These are phyloP conservation scores for Jackrogersella minutella DNA, from an alignment of 495 filamentous ascomycete species.

Conservation along the genomic window DNA sequence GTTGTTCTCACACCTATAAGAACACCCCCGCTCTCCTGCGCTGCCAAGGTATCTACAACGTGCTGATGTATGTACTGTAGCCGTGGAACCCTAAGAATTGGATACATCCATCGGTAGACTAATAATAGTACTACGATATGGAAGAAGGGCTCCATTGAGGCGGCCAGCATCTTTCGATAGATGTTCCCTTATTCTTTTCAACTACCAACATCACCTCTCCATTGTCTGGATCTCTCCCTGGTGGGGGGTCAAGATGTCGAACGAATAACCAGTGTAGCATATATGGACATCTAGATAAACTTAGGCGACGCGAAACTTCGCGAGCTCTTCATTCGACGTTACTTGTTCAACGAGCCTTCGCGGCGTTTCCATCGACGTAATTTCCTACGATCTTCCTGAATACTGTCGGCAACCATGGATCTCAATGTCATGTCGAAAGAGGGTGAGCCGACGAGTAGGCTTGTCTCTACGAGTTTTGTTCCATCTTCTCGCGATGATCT, in stretches of 20 bases:
- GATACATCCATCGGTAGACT: not conserved
- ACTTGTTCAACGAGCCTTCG: not conserved
- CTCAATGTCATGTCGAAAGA: not conserved
- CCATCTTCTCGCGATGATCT: not conserved
- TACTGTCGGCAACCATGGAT: not conserved
- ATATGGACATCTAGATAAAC: slow-evolving; percentile 1
- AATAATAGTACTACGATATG: not conserved
- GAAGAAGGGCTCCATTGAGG: not conserved
- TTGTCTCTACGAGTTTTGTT: not conserved
- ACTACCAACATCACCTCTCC: not conserved
- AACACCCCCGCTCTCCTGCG: slow-evolving; percentile 1
- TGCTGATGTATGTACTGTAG: slow-evolving; percentile 1
- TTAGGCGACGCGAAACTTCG: not conserved
- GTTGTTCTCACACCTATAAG: not conserved
- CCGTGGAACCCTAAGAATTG: not conserved
- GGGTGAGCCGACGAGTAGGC: not conserved
- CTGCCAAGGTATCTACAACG: not conserved
- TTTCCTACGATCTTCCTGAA: not conserved
- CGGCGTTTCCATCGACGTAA: not conserved
- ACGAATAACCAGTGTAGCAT: not conserved
- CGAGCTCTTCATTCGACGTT: not conserved
- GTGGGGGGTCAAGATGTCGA: not conserved
- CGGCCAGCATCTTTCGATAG: not conserved
- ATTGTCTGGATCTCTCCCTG: not conserved
- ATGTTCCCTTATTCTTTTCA: not conserved